Percentiles rank a stretch among this genome's conserved stretches.
phyloP scores from a whole-genome alignment of 2,329 filamentous ascomycete species.

The Pseudopithomyces chartarum region DNA sequence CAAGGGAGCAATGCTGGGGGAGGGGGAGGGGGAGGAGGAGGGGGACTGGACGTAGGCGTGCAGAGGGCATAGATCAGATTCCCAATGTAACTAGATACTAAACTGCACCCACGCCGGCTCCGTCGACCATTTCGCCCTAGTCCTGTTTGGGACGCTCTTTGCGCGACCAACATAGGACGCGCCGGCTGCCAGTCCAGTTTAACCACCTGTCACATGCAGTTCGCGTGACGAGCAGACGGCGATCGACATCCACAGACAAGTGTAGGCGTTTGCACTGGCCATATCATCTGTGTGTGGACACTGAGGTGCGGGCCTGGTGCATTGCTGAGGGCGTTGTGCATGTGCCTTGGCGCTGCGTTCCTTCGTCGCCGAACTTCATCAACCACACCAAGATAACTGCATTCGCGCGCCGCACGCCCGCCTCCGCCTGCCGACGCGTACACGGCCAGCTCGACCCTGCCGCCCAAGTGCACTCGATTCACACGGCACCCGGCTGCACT shows the following conservation, averaged over 20 bases:
- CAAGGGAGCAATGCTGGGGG: slow-evolving; percentile 1
- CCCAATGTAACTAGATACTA: no score
- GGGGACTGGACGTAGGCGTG: not conserved
- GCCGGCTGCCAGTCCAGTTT: not conserved
- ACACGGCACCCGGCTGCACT: slow-evolving; percentile 20
- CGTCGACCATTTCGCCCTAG: not conserved
- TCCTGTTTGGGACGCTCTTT: not conserved
- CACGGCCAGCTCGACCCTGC: not conserved
- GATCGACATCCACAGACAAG: not conserved
- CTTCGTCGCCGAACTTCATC: slow-evolving; percentile 31
- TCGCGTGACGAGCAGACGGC: not conserved
- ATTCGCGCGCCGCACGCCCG: slow-evolving; percentile 6
- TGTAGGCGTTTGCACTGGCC: not conserved
- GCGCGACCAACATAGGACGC: not conserved
- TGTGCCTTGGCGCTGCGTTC: slow-evolving; percentile 32
- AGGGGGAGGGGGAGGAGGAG: no score
- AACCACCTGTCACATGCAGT: not conserved
- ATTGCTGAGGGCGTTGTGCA: slow-evolving; percentile 12
- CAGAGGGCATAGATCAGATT: not conserved
- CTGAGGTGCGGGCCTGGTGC: not conserved
- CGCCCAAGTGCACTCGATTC: slow-evolving; percentile 12
- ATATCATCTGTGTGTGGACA: not conserved
- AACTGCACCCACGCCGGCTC: no score
- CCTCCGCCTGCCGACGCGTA: not conserved
- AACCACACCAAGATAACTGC: slow-evolving; percentile 13